A percentile compares a stretch with the other conserved stretches of the same genome.
These are phyloP conservation scores for Aspergillus quadricinctus DNA, from an alignment of 2,329 filamentous ascomycete genomes.

Conservation along the genomic window DNA sequence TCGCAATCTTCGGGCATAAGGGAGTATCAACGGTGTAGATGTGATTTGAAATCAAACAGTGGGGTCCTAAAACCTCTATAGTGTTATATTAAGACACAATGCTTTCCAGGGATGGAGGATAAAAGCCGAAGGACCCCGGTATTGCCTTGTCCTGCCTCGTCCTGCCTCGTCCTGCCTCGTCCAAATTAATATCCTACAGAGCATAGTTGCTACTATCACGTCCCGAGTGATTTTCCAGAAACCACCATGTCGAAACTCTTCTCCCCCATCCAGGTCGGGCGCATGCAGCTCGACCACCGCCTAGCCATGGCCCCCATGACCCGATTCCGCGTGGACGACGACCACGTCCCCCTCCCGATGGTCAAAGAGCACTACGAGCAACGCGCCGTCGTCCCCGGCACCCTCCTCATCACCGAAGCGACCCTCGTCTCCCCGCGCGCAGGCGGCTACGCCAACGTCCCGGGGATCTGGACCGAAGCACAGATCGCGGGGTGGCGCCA, in stretches of 20 bases:
- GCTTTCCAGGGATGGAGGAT: background rate
- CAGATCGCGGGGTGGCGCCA: conserved; percentile 59
- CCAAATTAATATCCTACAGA: background rate
- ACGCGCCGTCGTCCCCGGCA: conserved; percentile 50
- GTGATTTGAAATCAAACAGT: background rate
- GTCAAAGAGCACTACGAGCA: conserved; percentile 52
- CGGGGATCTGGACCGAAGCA: conserved; percentile 54
- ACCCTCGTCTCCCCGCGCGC: conserved; percentile 48
- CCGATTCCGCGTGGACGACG: conserved; percentile 48
- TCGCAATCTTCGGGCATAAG: background rate
- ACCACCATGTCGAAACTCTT: conserved; percentile 26
- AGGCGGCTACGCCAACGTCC: conserved; percentile 49
- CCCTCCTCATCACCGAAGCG: conserved; percentile 57
- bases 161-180: background rate
- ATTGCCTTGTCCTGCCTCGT: background rate
- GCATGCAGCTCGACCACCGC: conserved; percentile 40
- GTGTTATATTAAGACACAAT: background rate
- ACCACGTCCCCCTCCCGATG: conserved; percentile 45
- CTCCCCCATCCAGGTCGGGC: conserved; percentile 40
- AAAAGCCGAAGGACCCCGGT: background rate
- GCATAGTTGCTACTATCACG: background rate
- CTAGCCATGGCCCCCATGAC: conserved; percentile 57
- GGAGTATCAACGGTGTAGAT: too few relatives aligned
- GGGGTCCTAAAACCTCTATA: background rate
- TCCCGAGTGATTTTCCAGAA: background rate